Evolutionary conservation across 2,329 filamentous ascomycete genomes (phyloP).

Genomic region (Cordyceps farinosa): DNA sequence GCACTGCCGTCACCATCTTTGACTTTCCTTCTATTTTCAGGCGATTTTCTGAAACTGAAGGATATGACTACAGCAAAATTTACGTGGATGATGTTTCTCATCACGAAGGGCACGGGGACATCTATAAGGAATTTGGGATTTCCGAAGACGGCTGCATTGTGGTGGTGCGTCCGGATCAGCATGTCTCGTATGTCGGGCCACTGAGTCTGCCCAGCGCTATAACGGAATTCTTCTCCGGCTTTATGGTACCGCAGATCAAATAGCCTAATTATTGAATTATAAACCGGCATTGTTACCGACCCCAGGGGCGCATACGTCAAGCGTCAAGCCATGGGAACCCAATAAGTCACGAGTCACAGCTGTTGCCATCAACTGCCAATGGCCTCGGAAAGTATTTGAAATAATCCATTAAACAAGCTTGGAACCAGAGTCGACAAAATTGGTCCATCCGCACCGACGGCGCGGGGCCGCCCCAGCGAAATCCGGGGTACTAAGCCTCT

Average conservation of each 20-base stretch:
- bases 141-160: conserved; percentile 53
- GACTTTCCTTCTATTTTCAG: conserved; percentile 49
- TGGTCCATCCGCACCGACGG: no score
- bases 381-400: no score
- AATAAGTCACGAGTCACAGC: no score
- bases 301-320: no score
- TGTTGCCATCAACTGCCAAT: no score
- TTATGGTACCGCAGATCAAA: conserved; percentile 19
- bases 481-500: neutral
- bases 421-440: no score
- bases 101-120: conserved; percentile 48
- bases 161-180: conserved; percentile 63
- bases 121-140: conserved; percentile 58
- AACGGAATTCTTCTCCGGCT: conserved; percentile 33
- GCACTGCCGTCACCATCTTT: conserved; percentile 46
- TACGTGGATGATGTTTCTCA: conserved; percentile 53
- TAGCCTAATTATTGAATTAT: neutral
- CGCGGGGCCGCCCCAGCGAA: no score
- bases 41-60: conserved; percentile 42
- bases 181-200: conserved; percentile 48
- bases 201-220: conserved; percentile 35
- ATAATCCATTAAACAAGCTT: no score
- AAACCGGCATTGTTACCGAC: no score
- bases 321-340: no score
- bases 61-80: conserved; percentile 56